phyloP scores from a whole-genome alignment of 1,139 yeast genomes.

The Zygosaccharomyces sapae region DNA sequence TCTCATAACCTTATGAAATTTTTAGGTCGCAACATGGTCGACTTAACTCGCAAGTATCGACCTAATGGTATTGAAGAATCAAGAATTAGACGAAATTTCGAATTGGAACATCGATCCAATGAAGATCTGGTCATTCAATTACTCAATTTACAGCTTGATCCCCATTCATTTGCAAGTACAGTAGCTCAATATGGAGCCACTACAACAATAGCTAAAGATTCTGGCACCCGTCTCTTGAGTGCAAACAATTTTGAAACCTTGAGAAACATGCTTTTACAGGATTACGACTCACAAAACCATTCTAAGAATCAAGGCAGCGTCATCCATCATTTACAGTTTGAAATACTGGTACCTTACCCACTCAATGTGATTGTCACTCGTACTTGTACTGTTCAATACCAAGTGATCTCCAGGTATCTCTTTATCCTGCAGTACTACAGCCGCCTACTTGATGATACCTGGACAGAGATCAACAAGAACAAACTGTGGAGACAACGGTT shows the following conservation, averaged over 20 bases:
- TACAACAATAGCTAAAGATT: constrained; percentile 1
- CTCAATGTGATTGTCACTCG: constrained; percentile 68
- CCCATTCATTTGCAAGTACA: constrained; percentile 28
- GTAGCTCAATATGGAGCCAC: constrained; percentile 21
- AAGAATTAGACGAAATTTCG: constrained; percentile 28
- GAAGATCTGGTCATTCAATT: constrained; percentile 29
- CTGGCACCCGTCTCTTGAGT: constrained; percentile 14
- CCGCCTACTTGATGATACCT: constrained; percentile 56
- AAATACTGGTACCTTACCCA: constrained; percentile 78
- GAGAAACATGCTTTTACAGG: constrained; percentile 24
- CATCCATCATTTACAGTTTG: constrained; percentile 59
- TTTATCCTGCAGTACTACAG: constrained; percentile 60
- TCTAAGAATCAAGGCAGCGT: constrained; percentile 38
- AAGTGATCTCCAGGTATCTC: constrained; percentile 70
- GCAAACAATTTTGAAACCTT: constrained; percentile 27
- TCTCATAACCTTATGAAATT: constrained; percentile 27
- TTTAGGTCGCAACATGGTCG: constrained; percentile 25
- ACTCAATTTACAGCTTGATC: constrained; percentile 34
- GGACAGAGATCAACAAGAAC: constrained; percentile 70
- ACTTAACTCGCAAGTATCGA: constrained; percentile 23
- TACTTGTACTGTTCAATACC: constrained; percentile 72
- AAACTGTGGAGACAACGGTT: constrained; percentile 61
- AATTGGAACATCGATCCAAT: constrained; percentile 14
- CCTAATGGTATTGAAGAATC: constrained; percentile 15
- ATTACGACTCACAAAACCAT: constrained; percentile 32